Conservation (phyloP, 305 asterid species). For the Plantago coronopus region DNA sequence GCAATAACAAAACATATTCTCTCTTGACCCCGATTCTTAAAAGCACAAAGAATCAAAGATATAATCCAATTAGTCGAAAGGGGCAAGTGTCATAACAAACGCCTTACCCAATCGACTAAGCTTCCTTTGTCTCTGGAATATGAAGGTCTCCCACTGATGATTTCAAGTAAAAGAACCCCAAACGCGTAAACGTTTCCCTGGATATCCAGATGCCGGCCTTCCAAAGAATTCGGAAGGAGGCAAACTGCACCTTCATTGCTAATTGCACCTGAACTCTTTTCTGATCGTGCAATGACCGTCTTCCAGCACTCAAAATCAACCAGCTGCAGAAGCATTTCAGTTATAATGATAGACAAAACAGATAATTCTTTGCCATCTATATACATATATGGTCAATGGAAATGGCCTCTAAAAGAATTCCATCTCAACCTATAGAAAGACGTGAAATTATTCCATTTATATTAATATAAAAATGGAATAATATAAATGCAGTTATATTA, state of each 20-base stretch:
- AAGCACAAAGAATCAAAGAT: background rate
- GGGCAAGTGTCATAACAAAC: background rate
- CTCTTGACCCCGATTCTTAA: background rate
- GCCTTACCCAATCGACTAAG: slow-evolving; percentile 83
- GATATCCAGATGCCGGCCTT: slow-evolving; percentile 57
- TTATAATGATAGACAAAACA: too few species aligned
- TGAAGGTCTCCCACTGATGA: slow-evolving; percentile 90
- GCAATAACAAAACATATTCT: slow-evolving; percentile 18
- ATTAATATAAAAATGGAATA: too few species aligned
- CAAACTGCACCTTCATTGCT: slow-evolving; percentile 77
- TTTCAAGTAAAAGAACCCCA: slow-evolving; percentile 79
- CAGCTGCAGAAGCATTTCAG: slow-evolving; percentile 48
- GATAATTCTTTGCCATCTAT: too few species aligned
- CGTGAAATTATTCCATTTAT: too few species aligned
- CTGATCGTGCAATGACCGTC: slow-evolving; percentile 70
- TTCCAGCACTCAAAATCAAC: slow-evolving; percentile 97
- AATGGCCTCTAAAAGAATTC: too few species aligned
- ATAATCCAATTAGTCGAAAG: background rate
- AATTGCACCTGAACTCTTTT: slow-evolving; percentile 66
- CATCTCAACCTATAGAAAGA: too few species aligned
- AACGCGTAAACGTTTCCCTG: slow-evolving; percentile 80
- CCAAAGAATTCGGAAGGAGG: slow-evolving; percentile 70
- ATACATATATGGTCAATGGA: too few species aligned
- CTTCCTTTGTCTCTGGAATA: slow-evolving; percentile 76
- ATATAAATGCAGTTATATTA: too few species aligned